These are phyloP conservation scores for Musa beccarii DNA, from an alignment of 176 grass and related monocot genomes.

Conservation along the genomic window DNA sequence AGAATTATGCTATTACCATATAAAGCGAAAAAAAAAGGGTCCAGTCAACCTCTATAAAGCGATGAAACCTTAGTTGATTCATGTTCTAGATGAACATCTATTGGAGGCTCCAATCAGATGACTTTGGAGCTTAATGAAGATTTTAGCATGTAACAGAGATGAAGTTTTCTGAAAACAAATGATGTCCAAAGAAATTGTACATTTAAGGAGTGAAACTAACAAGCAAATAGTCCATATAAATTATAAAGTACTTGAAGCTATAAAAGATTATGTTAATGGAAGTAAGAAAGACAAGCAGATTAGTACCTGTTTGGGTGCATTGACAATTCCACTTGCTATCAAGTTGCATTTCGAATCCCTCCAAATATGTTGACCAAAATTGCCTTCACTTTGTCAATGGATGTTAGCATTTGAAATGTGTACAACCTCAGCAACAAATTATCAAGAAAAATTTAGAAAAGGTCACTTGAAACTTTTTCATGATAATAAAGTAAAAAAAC, in stretches of 20 bases:
- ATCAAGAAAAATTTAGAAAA: not conserved
- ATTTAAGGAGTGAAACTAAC: not conserved
- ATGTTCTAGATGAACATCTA: not conserved
- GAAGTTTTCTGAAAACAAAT: not conserved
- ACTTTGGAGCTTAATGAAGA: not conserved
- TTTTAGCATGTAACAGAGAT: not conserved
- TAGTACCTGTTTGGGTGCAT: conserved; percentile 66
- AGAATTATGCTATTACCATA: too few species aligned
- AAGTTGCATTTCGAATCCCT: conserved; percentile 95
- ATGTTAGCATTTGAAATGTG: conserved; percentile 98
- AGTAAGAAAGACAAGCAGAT: too few species aligned
- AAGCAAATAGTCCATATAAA: not conserved
- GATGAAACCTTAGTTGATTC: not conserved
- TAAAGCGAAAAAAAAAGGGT: too few species aligned
- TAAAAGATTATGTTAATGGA: too few species aligned
- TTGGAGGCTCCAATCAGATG: not conserved
- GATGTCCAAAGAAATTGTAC: not conserved
- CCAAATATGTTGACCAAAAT: conserved; percentile 99
- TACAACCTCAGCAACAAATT: conserved; percentile 57
- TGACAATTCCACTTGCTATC: conserved; percentile 96
- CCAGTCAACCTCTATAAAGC: too few species aligned
- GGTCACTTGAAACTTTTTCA: not conserved
- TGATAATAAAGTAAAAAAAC: conserved; percentile 2
- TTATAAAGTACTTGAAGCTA: conserved; percentile 16
- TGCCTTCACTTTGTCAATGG: conserved; percentile 96